Evolutionary conservation across 1,284 basidiomycete genomes (phyloP), one percentile per base, ranked within the genome.

Genomic region (Baeospora myosura): DNA sequence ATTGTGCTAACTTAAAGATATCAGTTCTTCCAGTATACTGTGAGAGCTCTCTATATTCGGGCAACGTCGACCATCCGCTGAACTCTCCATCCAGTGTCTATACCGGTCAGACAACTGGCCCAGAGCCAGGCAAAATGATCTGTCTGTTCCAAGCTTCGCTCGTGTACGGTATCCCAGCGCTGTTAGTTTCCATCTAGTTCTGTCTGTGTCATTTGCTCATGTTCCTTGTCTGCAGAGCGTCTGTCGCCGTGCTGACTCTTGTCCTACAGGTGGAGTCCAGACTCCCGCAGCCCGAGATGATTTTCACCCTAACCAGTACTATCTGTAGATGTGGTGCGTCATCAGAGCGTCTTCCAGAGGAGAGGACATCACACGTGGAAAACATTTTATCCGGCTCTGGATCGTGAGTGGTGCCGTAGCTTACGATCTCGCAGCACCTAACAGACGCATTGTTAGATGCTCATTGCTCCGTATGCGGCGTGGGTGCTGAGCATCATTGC

Each of bases 221-320:
- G 17, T 23, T 31, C 40, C 41, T 6, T 22, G 5, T 31, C 28
- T 16, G 3, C 40, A 73, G 71, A 48, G 54, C 67, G 2, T 66
- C 70, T 1, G 58, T 61, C 18, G 59, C 68, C 11, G 67, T 63
- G 2, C 61, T 71, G 22, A 59, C 59, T 33, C 61, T 74, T 10
- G 63, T 73, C 2, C 52, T 69, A 8, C 69, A 72, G 58, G 68
- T 65, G n/a, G n/a, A n/a, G n/a, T n/a, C n/a, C n/a, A n/a, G n/a
- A n/a, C n/a, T n/a, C n/a, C n/a, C n/a, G n/a, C n/a, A n/a, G n/a
- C n/a, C n/a, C n/a, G n/a, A n/a, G n/a, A n/a, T n/a, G n/a, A n/a
- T n/a, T n/a, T n/a, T n/a, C n/a, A n/a, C n/a, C n/a, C n/a, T n/a
- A n/a, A n/a, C n/a, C n/a, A n/a, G n/a, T n/a, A n/a, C 20, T 31